A percentile compares a stretch with the other conserved stretches of the same genome.
Conservation (phyloP, 441 rosid species). For the Kokia cookei region DNA sequence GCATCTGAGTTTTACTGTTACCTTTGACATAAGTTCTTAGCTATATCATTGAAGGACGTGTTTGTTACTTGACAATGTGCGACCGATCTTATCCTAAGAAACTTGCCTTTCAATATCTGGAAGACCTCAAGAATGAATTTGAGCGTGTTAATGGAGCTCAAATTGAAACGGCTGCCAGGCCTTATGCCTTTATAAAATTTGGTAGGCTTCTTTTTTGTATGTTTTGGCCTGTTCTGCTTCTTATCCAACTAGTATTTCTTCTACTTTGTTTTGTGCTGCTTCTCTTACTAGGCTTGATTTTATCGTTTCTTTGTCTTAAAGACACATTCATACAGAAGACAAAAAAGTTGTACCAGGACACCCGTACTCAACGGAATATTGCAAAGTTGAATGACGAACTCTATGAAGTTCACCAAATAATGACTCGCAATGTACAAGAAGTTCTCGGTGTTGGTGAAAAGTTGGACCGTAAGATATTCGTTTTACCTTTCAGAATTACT, state of each 20-base stretch:
- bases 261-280: constrained; percentile 14
- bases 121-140: constrained; percentile 96
- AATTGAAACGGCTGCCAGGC: constrained; percentile 98
- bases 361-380: constrained; percentile 87
- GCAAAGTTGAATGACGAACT: constrained; percentile 98
- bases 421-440: constrained; percentile 99
- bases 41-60: constrained; percentile 94
- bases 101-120: constrained; percentile 97
- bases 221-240: not conserved
- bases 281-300: constrained; percentile 20
- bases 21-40: constrained; percentile 69
- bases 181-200: constrained; percentile 92
- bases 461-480: constrained; percentile 80
- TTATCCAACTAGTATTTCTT: constrained; percentile 10
- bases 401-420: constrained; percentile 97
- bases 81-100: constrained; percentile 97
- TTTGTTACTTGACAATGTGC: constrained; percentile 98
- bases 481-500: not conserved
- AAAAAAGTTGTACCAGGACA: constrained; percentile 96
- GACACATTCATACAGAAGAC: constrained; percentile 99
- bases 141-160: constrained; percentile 89
- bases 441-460: constrained; percentile 99
- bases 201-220: constrained; percentile 29
- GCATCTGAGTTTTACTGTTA: constrained; percentile 13
- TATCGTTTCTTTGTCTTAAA: constrained; percentile 20